phyloP scores from a whole-genome alignment of 305 asterid species.

The Ilex paraguariensis region DNA sequence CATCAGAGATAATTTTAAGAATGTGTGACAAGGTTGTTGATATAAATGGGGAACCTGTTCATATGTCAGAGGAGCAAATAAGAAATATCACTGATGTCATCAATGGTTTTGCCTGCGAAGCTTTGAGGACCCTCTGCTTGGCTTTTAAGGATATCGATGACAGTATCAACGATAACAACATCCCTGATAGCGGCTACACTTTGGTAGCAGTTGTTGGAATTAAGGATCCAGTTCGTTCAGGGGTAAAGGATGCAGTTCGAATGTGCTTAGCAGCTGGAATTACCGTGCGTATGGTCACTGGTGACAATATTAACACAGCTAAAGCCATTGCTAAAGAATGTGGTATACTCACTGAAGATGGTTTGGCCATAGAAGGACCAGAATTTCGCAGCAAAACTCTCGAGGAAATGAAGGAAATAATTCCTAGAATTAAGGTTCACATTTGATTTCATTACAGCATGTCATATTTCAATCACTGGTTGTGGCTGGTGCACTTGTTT shows the following conservation, averaged over 20 bases:
- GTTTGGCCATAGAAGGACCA: slow-evolving; percentile 81
- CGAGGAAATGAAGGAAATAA: slow-evolving; percentile 53
- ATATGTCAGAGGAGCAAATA: slow-evolving; percentile 47
- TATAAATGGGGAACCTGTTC: slow-evolving; percentile 45
- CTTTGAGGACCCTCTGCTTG: slow-evolving; percentile 73
- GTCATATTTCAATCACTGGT: background rate
- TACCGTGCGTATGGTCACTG: slow-evolving; percentile 88
- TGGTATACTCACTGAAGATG: slow-evolving; percentile 67
- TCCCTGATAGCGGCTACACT: slow-evolving; percentile 55
- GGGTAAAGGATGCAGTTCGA: slow-evolving; percentile 81
- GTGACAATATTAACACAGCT: slow-evolving; percentile 90
- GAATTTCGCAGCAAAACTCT: slow-evolving; percentile 53
- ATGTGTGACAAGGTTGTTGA: slow-evolving; percentile 55
- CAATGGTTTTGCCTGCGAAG: slow-evolving; percentile 55
- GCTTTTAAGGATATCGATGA: slow-evolving; percentile 52
- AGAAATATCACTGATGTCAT: slow-evolving; percentile 39
- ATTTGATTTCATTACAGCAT: background rate
- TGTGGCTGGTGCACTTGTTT: too few relatives aligned
- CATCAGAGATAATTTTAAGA: slow-evolving; percentile 58
- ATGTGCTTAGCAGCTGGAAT: slow-evolving; percentile 86
- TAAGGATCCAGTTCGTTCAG: slow-evolving; percentile 92
- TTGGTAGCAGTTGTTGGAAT: slow-evolving; percentile 70
- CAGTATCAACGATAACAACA: slow-evolving; percentile 20
- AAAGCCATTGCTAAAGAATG: slow-evolving; percentile 95
- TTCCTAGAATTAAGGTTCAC: slow-evolving; percentile 74